Evolutionary conservation across 306 rosid species (phyloP), one percentile per base, ranked within the genome.

Genomic region (Dryas octopetala): DNA sequence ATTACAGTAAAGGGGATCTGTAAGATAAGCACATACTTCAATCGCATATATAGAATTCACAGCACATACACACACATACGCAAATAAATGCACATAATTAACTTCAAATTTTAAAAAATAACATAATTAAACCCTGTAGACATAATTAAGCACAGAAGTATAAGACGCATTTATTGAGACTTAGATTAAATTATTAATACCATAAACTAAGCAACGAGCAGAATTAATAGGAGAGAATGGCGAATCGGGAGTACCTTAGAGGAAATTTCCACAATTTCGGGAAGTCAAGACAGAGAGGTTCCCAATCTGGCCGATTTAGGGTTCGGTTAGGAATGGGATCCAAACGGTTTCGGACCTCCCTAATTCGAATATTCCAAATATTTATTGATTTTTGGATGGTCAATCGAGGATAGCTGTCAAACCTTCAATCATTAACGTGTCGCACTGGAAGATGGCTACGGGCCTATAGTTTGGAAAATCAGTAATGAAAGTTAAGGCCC

Each of bases 311-410:
- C 5, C n/a, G 53, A 13, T 26, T 11, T 17, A 6, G 65, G 64
- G 52, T 55, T 43, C 16, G 53, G 75, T 71, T 3, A 23, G 63
- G 17, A 55, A 3, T 23, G 71, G 79, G 75, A 74, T 79, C 57
- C 63, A 19, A 49, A 47, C 23, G 15, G 61, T 66, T 62, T 65
- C 74, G 44, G 49, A 55, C 52, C 75, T 74, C 80, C 59, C 77
- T 44, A 75, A 78, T 70, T 83, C 78, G 96, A 81, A 88, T 85
- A 85, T 86, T 70, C 65, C 43, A 7, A 63, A 41, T 40, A 15
- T 15, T 41, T 26, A 63, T 32, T 32, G 38, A 32, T 32, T 32
- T 32, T 32, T 32, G 38, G 38, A 32, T 32, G 38, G 38, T 32
- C 38, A 32, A 32, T 32, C 3, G 38, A 32, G 38, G 38, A 32